Conservation (phyloP, 2,329 filamentous ascomycete genomes). For the Curvularia eragrostidis region DNA sequence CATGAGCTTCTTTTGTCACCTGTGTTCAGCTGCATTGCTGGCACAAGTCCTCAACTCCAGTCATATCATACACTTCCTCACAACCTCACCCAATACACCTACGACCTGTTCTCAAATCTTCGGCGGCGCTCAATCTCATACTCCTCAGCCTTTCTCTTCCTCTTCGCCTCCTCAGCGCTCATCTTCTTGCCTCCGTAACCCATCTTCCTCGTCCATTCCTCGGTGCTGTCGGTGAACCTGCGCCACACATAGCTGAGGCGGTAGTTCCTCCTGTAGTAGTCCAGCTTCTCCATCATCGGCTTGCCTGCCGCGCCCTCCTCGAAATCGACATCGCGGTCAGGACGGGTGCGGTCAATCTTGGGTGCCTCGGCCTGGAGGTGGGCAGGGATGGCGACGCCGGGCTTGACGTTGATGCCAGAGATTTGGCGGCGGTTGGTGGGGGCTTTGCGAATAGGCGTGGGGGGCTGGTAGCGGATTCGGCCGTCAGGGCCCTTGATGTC, state of each 20-base stretch:
- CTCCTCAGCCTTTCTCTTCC: constrained; percentile 37
- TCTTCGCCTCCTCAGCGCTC: constrained; percentile 30
- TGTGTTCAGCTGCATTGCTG: constrained; percentile 16
- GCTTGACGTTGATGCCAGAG: constrained; percentile 36
- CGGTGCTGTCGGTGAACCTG: constrained; percentile 21
- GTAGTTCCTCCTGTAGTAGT: constrained; percentile 40
- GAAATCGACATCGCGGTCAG: constrained; percentile 34
- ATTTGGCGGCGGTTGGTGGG: constrained; percentile 22
- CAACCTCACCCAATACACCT: constrained; percentile 3
- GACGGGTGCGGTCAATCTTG: constrained; percentile 23
- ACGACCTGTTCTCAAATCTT: constrained; percentile 40
- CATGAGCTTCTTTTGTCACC: background rate
- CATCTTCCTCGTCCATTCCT: constrained; percentile 21
- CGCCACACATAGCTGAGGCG: constrained; percentile 27
- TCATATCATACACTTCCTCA: constrained; percentile 34
- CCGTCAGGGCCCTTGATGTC: constrained; percentile 33
- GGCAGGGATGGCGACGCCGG: constrained; percentile 30
- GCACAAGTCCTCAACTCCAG: constrained; percentile 20
- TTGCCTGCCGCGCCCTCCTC: constrained; percentile 30
- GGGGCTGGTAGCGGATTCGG: constrained; percentile 41
- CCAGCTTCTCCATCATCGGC: constrained; percentile 27
- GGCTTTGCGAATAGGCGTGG: constrained; percentile 14
- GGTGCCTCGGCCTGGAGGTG: constrained; percentile 30
- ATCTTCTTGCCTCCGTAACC: constrained; percentile 28
- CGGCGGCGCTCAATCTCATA: constrained; percentile 38